Percentiles rank a stretch among this genome's conserved stretches.
Conservation (phyloP, 495 filamentous ascomycete species). For the Cryomyces minteri region DNA sequence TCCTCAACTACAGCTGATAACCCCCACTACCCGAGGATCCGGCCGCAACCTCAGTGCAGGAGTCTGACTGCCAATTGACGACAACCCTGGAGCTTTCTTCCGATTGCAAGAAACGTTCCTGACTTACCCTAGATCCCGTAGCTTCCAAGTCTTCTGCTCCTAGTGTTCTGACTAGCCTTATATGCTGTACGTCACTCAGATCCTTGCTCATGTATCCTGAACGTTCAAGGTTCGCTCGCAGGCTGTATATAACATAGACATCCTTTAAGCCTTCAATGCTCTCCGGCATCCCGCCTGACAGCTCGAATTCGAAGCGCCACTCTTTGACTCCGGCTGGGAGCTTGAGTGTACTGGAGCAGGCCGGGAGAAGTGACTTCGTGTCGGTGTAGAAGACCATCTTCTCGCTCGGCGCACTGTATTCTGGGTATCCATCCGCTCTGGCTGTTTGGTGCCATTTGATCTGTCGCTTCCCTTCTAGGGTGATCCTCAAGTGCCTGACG, state of each 20-base stretch:
- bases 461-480: too few species aligned
- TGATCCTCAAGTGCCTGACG: too few species aligned
- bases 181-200: constrained; percentile 53
- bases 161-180: constrained; percentile 76
- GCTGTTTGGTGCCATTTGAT: too few species aligned
- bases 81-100: not conserved
- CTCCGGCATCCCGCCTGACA: constrained; percentile 63
- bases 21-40: too few species aligned
- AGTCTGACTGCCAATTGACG: not conserved
- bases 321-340: constrained; percentile 71
- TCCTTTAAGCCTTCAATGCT: constrained; percentile 73
- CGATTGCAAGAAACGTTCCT: not conserved
- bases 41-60: too few species aligned
- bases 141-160: constrained; percentile 59
- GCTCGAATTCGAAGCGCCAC: constrained; percentile 65
- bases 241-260: constrained; percentile 65
- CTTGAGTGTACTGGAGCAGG: too few species aligned
- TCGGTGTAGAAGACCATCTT: too few species aligned
- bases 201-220: constrained; percentile 60
- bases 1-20: not conserved
- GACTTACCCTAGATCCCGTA: constrained; percentile 4
- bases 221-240: constrained; percentile 74
- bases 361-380: too few species aligned
- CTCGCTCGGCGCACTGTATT: too few species aligned
- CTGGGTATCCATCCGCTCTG: too few species aligned